phyloP scores from a whole-genome alignment of 2,329 filamentous ascomycete species.

The Pseudogymnoascus sp. region DNA sequence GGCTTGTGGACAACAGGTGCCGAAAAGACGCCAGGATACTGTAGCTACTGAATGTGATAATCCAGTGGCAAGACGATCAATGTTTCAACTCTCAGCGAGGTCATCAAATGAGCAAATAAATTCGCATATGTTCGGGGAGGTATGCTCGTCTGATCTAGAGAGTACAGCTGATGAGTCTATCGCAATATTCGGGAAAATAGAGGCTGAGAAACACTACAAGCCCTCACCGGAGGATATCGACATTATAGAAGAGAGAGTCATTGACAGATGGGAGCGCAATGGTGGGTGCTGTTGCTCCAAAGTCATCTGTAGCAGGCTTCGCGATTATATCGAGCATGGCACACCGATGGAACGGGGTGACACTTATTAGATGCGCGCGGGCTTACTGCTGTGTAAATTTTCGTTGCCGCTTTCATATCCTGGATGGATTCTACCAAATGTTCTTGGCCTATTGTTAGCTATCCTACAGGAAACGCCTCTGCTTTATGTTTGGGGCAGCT shows the following conservation, averaged over 20 bases:
- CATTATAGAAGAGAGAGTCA: fast-evolving
- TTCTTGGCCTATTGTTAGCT: background rate
- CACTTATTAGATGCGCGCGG: background rate
- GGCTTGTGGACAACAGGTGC: too few relatives aligned
- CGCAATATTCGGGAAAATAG: too few relatives aligned
- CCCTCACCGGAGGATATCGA: background rate
- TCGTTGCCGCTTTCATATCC: background rate
- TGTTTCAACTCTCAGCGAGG: too few relatives aligned
- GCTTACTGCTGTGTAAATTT: background rate
- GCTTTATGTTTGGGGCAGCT: background rate
- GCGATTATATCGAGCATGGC: background rate
- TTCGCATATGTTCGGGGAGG: too few relatives aligned
- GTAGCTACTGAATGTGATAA: too few relatives aligned
- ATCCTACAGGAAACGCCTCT: background rate
- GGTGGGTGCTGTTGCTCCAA: background rate
- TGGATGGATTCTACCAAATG: background rate
- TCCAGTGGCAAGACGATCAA: too few relatives aligned
- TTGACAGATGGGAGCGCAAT: background rate
- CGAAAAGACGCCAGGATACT: too few relatives aligned
- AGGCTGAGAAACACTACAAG: too few relatives aligned
- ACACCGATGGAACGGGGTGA: background rate
- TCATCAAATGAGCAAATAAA: too few relatives aligned
- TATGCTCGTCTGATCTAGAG: too few relatives aligned
- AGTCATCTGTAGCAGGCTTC: too few relatives aligned
- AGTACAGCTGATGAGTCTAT: too few relatives aligned